Evolutionary conservation across 345 rosid species (phyloP).

Genomic region (Eucalyptus shirleyi): DNA sequence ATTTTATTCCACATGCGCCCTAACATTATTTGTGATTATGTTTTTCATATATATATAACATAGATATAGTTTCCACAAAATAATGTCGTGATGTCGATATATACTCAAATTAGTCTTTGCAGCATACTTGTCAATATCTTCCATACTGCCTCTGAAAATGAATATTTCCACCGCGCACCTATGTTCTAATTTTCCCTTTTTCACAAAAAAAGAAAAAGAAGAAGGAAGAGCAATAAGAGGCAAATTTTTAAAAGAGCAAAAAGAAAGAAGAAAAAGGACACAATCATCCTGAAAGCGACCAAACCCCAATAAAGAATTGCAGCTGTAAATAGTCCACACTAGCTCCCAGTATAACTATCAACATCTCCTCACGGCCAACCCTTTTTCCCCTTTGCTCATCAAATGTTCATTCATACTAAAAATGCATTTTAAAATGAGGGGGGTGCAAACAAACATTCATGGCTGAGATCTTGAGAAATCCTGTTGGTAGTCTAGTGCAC

Average conservation of each 20-base stretch:
- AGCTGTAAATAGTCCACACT: not conserved
- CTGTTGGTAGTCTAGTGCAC: slow-evolving; percentile 7
- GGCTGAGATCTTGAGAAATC: slow-evolving; percentile 31
- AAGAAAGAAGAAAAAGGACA: not conserved
- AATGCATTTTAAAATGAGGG: not conserved
- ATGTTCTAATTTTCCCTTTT: not conserved
- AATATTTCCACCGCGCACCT: not conserved
- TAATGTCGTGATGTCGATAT: not conserved
- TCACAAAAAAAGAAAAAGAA: not conserved
- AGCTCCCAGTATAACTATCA: not conserved
- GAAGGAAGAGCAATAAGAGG: not conserved
- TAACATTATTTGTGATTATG: not conserved
- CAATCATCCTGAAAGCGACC: not conserved
- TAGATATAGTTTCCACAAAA: not conserved
- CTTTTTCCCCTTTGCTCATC: not conserved
- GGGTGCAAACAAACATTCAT: slow-evolving; percentile 23
- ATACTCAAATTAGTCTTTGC: not conserved
- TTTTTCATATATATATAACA: not conserved
- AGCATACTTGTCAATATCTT: not conserved
- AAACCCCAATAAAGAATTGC: not conserved
- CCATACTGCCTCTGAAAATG: not conserved
- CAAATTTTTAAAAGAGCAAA: not conserved
- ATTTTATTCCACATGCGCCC: not conserved
- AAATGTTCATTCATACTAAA: not conserved
- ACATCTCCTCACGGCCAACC: not conserved